Base-by-base conservation (phyloP, 495 filamentous ascomycete species). In the Beverwykella pulmonaria region DNA sequence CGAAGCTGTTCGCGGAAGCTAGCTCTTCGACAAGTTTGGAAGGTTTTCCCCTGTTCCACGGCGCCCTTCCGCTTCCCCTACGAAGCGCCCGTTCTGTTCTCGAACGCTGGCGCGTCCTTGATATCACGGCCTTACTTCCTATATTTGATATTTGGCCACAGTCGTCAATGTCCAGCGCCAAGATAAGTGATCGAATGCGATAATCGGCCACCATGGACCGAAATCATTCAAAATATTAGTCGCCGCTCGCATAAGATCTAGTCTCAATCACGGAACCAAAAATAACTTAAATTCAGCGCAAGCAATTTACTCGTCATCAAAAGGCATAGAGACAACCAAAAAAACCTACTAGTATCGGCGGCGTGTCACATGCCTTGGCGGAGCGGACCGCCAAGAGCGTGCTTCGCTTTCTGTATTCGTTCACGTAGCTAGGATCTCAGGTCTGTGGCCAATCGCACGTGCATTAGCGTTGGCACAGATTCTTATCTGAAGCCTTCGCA, bases 401-500 rank as follows among this genome's bases (percentile, higher is more conserved):
- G 30, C 27, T 55, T 20, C 30, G 8, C 27, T 32, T 17, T 20
- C 39, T n/a, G 39, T 44, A 44, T 44, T 44, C 39, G 39, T n/a
- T 44, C 26, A 17, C 39, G 25, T 2, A 20, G 3, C 23, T 4
- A 12, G 14, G 12, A 48, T 34, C 22, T 17, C 10, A n/a, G 39
- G 23, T 30, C 56, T 25, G 48, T 39, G 17, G 15, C 63, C 46
- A 53, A 60, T 58, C n/a, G 56, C 30, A 52, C 14, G 29, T 20
- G 3, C 9, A 29, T 54, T 15, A 30, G 19, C 4, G 29, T 60
- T 23, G 29, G 19, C 15, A 19, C 46, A 54, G 5, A 36, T 58
- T 6, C 63, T 53, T 53, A 47, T 59, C 63, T 46, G 63, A 60
- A 66, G 55, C 55, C 48, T 53, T 25, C 54, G 36, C 46, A 20